These are phyloP conservation scores for Globisporangium emineosum DNA, from an alignment of 352 stramenopile species.

Conservation along the genomic window DNA sequence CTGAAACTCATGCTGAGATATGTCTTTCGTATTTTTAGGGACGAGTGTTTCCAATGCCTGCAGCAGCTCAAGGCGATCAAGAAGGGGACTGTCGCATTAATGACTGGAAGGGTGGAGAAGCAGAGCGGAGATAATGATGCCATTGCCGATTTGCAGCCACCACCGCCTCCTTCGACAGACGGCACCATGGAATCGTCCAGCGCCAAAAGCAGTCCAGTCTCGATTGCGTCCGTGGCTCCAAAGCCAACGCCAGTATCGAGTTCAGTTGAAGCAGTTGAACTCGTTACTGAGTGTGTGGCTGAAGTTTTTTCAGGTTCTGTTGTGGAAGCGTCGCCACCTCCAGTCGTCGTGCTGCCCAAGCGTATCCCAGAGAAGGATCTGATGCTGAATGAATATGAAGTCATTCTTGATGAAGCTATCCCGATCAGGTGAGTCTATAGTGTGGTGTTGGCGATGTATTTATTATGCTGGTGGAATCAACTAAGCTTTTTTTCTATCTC, in stretches of 20 bases:
- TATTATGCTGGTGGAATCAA: neutral
- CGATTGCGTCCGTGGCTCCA: constrained; percentile 18
- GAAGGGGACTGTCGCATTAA: constrained; percentile 55
- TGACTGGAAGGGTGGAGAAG: constrained; percentile 24
- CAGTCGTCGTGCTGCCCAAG: neutral
- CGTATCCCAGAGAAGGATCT: constrained; percentile 41
- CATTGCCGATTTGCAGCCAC: neutral
- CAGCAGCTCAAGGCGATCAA: constrained; percentile 75
- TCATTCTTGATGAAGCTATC: constrained; percentile 68
- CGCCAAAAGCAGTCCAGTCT: constrained; percentile 20
- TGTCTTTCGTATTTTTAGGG: constrained; percentile 31
- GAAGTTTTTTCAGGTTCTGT: neutral
- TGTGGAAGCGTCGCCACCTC: constrained; percentile 15
- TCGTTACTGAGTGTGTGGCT: neutral
- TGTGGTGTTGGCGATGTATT: too few species aligned
- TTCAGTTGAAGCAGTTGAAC: neutral
- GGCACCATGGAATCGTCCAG: constrained; percentile 1
- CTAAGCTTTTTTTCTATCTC: constrained; percentile 1
- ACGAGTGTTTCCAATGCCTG: constrained; percentile 83
- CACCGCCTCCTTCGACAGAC: neutral
- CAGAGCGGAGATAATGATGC: constrained; percentile 5
- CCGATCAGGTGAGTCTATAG: constrained; percentile 40
- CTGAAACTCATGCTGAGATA: constrained; percentile 6
- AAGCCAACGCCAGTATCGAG: neutral
- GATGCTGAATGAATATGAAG: constrained; percentile 65